phyloP scores from a whole-genome alignment of 1,139 yeast species.

The Geotrichum candidum region DNA sequence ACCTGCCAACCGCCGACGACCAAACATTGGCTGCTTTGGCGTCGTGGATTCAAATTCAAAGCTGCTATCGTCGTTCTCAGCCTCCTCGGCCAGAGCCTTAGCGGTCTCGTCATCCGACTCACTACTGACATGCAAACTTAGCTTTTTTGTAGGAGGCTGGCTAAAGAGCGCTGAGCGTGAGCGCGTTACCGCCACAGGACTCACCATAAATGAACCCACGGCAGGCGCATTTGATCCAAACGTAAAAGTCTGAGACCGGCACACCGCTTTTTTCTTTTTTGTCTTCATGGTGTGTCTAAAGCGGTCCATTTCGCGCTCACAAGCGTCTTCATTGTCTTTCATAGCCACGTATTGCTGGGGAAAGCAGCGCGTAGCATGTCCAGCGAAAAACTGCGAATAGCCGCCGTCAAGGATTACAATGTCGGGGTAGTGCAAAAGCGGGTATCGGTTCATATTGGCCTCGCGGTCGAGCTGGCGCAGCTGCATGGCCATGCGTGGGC shows the following conservation, averaged over 20 bases:
- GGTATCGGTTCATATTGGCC: conserved; percentile 67
- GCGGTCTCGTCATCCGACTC: background rate
- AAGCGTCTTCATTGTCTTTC: conserved; percentile 63
- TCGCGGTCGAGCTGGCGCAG: conserved; percentile 78
- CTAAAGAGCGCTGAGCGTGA: background rate
- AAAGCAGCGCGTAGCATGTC: conserved; percentile 48
- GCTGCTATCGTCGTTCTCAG: background rate
- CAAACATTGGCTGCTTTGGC: conserved; percentile 2
- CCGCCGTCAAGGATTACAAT: conserved; percentile 87
- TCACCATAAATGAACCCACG: background rate
- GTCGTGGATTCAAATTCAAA: background rate
- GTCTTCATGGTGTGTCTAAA: conserved; percentile 43
- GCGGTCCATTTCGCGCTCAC: conserved; percentile 67
- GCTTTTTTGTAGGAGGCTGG: background rate
- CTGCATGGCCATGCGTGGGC: conserved; percentile 88
- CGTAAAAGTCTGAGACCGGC: background rate
- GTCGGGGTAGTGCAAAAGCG: conserved; percentile 78
- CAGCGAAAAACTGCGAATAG: conserved; percentile 67
- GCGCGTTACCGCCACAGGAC: background rate
- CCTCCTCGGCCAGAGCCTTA: background rate
- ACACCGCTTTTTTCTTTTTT: background rate
- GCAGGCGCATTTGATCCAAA: background rate
- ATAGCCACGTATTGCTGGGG: conserved; percentile 82
- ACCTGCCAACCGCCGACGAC: conserved; percentile 3
- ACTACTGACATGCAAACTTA: background rate